Conservation (phyloP, 1,139 yeast species). For the Saccharomyces uvarum region DNA sequence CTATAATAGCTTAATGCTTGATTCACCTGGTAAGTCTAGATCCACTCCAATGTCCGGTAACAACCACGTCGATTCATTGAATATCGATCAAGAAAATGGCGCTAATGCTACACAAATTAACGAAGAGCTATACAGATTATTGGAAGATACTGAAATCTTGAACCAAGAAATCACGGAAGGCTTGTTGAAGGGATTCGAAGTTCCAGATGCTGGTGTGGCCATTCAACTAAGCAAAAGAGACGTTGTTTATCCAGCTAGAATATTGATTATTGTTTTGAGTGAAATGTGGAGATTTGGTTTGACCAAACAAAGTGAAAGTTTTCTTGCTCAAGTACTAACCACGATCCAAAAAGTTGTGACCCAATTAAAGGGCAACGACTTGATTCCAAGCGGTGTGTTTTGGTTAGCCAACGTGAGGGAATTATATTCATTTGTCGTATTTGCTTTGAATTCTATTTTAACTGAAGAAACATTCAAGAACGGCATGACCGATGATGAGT, state of each 20-base stretch:
- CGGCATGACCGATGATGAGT: slow-evolving; percentile 87
- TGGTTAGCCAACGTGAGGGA: slow-evolving; percentile 98
- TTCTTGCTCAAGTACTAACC: slow-evolving; percentile 82
- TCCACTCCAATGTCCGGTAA: background rate
- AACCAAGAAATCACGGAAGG: slow-evolving; percentile 86
- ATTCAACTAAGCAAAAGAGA: slow-evolving; percentile 82
- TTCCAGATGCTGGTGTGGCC: slow-evolving; percentile 80
- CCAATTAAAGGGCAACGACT: slow-evolving; percentile 70
- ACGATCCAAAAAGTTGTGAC: slow-evolving; percentile 78
- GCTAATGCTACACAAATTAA: slow-evolving; percentile 40
- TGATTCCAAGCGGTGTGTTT: slow-evolving; percentile 89
- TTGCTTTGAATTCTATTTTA: slow-evolving; percentile 84
- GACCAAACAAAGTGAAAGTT: slow-evolving; percentile 85
- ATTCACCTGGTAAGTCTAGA: background rate
- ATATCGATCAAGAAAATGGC: background rate
- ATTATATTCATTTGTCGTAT: slow-evolving; percentile 84
- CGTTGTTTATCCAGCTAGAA: slow-evolving; percentile 92
- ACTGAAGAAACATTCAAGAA: slow-evolving; percentile 72
- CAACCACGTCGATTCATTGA: background rate
- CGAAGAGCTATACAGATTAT: slow-evolving; percentile 60
- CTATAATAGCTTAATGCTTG: background rate
- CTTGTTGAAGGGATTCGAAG: slow-evolving; percentile 75
- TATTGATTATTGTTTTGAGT: slow-evolving; percentile 80
- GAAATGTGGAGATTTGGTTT: slow-evolving; percentile 98
- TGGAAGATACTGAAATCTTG: slow-evolving; percentile 72